Evolutionary conservation across 257 asterid species (phyloP), one percentile per base, ranked within the genome.

Genomic region (Plantago ovata): DNA sequence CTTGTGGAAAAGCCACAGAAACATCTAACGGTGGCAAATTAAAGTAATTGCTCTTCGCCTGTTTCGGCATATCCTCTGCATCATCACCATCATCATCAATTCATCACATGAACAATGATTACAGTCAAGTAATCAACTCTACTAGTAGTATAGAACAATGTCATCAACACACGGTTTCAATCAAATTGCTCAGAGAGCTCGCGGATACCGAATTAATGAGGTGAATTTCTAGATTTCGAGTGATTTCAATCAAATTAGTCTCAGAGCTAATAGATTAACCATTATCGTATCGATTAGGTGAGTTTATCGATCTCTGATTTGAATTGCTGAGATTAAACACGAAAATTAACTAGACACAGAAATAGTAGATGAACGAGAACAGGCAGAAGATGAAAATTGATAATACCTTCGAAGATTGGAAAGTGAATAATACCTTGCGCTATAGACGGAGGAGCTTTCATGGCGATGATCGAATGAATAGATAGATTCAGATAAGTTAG

Each of bases 1-100:
- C 99, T 69, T 93, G 97, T 9, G 97, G 96, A 74, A 93, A 93
- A 28, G 99, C 95, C 39, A 79, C 41, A 21, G 95, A 79, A 73
- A 89, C 79, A 75, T 93, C 97, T 66, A 93, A 60, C 8, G 95
- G 68, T 23, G 98, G 97, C 79, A 76, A 66, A 76, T 76, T 75
- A 69, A 84, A 84, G 65, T 86, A 82, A 62, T 79, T 59, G 75
- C 85, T 89, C 77, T 72, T 88, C 15, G 74, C 79, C 72, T 75
- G 85, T 53, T 75, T 78, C 20, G 56, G 11, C 77, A 71, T 72
- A 53, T 77, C 72, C 58, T 76, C 95, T 91, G 87, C 72, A 55
- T 49, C 65, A 63, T 48, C 58, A 16, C 49, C 42, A 71, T n/a
- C 72, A 55, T 49, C 65, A 63, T 48, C 58, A 16, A n/a, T n/a